Evolutionary conservation across 2,329 filamentous ascomycete genomes (phyloP).

Genomic region (Penicillium psychrosexuale): DNA sequence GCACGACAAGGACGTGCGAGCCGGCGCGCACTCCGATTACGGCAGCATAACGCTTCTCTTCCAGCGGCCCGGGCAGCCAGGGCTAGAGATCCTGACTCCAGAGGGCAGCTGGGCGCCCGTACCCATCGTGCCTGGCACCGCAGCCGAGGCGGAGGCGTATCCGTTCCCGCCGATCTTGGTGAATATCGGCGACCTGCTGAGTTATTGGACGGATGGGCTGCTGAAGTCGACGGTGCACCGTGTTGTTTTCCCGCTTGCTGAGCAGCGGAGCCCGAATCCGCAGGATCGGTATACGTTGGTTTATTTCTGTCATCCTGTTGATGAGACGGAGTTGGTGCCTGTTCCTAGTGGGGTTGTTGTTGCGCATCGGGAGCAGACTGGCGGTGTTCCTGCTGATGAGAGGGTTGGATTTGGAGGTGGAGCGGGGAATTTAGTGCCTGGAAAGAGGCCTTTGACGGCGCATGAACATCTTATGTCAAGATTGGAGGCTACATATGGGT

Average conservation of each 20-base stretch:
- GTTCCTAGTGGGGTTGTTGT: slow-evolving; percentile 54
- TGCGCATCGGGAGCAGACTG: slow-evolving; percentile 33
- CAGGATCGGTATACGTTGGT: slow-evolving; percentile 57
- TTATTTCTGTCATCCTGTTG: slow-evolving; percentile 62
- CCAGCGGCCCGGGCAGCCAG: slow-evolving; percentile 78
- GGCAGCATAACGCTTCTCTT: slow-evolving; percentile 70
- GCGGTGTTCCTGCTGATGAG: slow-evolving; percentile 19
- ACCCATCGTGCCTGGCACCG: slow-evolving; percentile 56
- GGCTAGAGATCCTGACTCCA: slow-evolving; percentile 73
- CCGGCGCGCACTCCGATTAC: slow-evolving; percentile 91
- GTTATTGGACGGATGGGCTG: slow-evolving; percentile 87
- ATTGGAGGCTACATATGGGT: slow-evolving; percentile 58
- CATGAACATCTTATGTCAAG: slow-evolving; percentile 57
- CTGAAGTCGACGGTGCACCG: slow-evolving; percentile 85
- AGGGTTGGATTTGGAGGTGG: slow-evolving; percentile 43
- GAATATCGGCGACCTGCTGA: slow-evolving; percentile 69
- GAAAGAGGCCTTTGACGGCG: slow-evolving; percentile 51
- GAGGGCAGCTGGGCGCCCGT: slow-evolving; percentile 61
- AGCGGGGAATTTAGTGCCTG: slow-evolving; percentile 32
- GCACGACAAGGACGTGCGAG: slow-evolving; percentile 66
- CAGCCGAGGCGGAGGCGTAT: slow-evolving; percentile 35
- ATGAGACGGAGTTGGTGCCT: slow-evolving; percentile 52
- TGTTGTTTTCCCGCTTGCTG: slow-evolving; percentile 66
- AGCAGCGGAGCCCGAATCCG: slow-evolving; percentile 36
- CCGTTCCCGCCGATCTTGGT: slow-evolving; percentile 66